These are phyloP conservation scores for Hygrocybe coccinea DNA, from an alignment of 768 basidiomycete species.

Conservation along the genomic window DNA sequence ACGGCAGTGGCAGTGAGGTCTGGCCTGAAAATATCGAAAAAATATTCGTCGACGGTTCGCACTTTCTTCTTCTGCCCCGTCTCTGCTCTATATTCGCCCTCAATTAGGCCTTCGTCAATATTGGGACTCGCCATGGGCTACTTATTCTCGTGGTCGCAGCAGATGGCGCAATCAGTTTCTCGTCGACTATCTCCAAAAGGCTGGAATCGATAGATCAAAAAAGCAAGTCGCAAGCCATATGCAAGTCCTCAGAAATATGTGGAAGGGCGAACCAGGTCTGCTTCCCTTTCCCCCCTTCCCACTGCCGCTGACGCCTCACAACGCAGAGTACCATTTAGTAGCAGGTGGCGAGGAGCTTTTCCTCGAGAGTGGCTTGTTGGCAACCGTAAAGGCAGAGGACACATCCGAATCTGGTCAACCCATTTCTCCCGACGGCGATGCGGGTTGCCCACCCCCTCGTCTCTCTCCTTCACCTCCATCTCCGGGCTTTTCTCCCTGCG, in stretches of 20 bases:
- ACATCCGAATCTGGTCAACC: slow-evolving; percentile 39
- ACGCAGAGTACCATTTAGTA: slow-evolving; percentile 67
- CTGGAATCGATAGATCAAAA: slow-evolving; percentile 69
- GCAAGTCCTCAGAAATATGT: slow-evolving; percentile 81
- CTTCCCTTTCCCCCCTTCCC: slow-evolving; percentile 8
- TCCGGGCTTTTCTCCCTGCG: not conserved
- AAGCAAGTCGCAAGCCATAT: slow-evolving; percentile 90
- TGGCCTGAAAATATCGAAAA: slow-evolving; percentile 79
- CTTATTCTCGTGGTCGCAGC: slow-evolving; percentile 68
- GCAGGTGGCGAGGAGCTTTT: slow-evolving; percentile 75
- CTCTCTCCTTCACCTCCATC: slow-evolving; percentile 2
- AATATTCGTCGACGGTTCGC: slow-evolving; percentile 67
- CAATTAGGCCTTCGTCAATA: slow-evolving; percentile 64
- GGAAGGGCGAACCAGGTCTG: slow-evolving; percentile 75
- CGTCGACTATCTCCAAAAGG: slow-evolving; percentile 70
- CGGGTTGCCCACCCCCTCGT: slow-evolving; percentile 24
- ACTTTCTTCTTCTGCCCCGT: slow-evolving; percentile 5
- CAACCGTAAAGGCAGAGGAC: slow-evolving; percentile 55
- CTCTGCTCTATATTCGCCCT: slow-evolving; percentile 5
- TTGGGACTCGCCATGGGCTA: slow-evolving; percentile 78
- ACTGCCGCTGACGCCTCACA: slow-evolving; percentile 13
- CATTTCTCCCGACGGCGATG: slow-evolving; percentile 45
- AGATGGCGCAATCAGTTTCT: slow-evolving; percentile 83
- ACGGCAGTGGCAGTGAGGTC: slow-evolving; percentile 69
- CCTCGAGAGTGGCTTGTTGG: slow-evolving; percentile 44